These are phyloP conservation scores for Neurospora sp. DNA, from an alignment of 495 filamentous ascomycete genomes.

Conservation along the genomic window DNA sequence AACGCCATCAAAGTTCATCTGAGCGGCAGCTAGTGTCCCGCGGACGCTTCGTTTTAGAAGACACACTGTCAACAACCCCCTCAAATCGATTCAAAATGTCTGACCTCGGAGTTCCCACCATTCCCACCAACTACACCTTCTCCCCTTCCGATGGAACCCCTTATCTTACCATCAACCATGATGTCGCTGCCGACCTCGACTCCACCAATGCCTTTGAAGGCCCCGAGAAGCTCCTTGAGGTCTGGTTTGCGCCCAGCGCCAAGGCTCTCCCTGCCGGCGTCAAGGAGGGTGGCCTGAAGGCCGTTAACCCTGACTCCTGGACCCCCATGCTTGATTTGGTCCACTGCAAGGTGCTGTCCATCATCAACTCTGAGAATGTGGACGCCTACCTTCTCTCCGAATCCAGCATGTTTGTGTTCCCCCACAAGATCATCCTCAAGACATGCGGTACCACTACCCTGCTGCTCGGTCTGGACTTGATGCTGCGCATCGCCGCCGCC, in stretches of 20 bases:
- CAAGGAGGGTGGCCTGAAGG: slow-evolving; percentile 72
- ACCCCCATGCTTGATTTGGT: slow-evolving; percentile 95
- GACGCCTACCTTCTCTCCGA: slow-evolving; percentile 97
- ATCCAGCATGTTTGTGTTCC: slow-evolving; percentile 99
- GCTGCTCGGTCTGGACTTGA: slow-evolving; percentile 74
- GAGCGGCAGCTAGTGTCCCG: slow-evolving; percentile 63
- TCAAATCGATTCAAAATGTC: slow-evolving; percentile 56
- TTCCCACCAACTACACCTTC: slow-evolving; percentile 67
- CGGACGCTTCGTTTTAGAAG: slow-evolving; percentile 32
- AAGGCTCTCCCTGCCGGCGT: slow-evolving; percentile 58
- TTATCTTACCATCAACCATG: slow-evolving; percentile 91
- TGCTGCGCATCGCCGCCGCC: slow-evolving; percentile 81
- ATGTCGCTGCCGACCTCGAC: slow-evolving; percentile 87
- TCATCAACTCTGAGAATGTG: slow-evolving; percentile 87
- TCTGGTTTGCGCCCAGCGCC: slow-evolving; percentile 89
- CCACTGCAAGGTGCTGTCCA: slow-evolving; percentile 95
- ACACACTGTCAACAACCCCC: slow-evolving; percentile 11
- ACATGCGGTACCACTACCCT: slow-evolving; percentile 97
- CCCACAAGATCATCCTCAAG: slow-evolving; percentile 97
- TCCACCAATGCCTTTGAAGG: slow-evolving; percentile 97
- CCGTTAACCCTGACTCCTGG: slow-evolving; percentile 75
- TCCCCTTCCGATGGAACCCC: slow-evolving; percentile 76
- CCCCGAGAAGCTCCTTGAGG: slow-evolving; percentile 95
- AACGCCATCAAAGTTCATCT: slow-evolving; percentile 81
- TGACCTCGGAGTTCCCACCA: slow-evolving; percentile 63